Percentiles rank a stretch among this genome's conserved stretches.
Conservation (phyloP, 352 stramenopile genomes). For the Pythium sp. region DNA sequence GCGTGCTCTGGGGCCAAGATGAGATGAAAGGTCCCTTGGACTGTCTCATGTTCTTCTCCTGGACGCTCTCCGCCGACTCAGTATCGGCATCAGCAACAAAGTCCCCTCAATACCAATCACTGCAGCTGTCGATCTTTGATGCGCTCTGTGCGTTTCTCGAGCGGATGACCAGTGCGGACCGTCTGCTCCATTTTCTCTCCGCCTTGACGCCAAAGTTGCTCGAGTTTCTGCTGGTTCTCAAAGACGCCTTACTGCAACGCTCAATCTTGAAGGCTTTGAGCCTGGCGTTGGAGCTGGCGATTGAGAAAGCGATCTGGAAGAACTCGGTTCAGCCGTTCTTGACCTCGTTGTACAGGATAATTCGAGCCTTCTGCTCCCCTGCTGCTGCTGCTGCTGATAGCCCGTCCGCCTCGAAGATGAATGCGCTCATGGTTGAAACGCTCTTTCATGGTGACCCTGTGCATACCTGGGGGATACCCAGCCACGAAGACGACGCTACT, state of each 20-base stretch:
- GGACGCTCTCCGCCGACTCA: slow-evolving; percentile 5
- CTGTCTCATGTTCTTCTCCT: slow-evolving; percentile 14
- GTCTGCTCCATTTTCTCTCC: slow-evolving; percentile 12
- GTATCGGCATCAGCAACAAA: background rate
- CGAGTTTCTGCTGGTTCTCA: background rate
- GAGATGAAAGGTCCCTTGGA: slow-evolving; percentile 17
- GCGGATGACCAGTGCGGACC: slow-evolving; percentile 18
- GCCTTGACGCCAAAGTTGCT: slow-evolving; percentile 11
- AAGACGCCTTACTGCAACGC: background rate
- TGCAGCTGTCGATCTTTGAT: slow-evolving; percentile 16
- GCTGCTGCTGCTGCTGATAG: background rate
- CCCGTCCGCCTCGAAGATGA: slow-evolving; percentile 3
- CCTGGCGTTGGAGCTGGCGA: slow-evolving; percentile 12
- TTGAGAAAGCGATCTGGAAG: slow-evolving; percentile 19
- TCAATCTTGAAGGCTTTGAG: slow-evolving; percentile 8
- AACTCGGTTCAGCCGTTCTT: slow-evolving; percentile 14
- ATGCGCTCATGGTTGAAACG: slow-evolving; percentile 6
- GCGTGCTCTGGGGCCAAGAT: slow-evolving; percentile 19
- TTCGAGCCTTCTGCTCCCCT: slow-evolving; percentile 8
- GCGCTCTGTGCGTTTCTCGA: slow-evolving; percentile 12
- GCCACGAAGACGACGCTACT: background rate
- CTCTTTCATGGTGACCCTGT: slow-evolving; percentile 9
- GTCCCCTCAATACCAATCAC: background rate
- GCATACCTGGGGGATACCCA: background rate
- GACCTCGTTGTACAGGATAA: slow-evolving; percentile 11